phyloP scores from a whole-genome alignment of 1,139 yeast genomes.

The Nakaseomyces delphensis region DNA sequence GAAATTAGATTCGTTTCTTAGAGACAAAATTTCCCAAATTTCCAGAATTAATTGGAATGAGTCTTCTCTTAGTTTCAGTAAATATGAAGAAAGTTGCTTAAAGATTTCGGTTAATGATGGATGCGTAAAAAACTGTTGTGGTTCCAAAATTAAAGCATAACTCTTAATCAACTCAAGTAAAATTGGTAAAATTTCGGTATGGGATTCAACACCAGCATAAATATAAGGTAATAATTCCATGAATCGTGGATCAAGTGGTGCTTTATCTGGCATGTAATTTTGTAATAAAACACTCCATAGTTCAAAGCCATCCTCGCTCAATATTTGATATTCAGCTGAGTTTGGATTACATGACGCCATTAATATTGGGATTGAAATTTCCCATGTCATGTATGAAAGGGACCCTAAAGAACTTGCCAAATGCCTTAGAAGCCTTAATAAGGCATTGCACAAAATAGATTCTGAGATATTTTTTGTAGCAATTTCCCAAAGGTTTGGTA shows the following conservation, averaged over 20 bases:
- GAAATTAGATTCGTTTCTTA: conserved; percentile 21
- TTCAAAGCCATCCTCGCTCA: conserved; percentile 83
- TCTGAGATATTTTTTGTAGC: conserved; percentile 46
- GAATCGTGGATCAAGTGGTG: conserved; percentile 21
- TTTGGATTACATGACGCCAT: conserved; percentile 53
- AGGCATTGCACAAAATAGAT: conserved; percentile 58
- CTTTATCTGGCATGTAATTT: conserved; percentile 33
- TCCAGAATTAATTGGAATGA: conserved; percentile 50
- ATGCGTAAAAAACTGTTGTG: conserved; percentile 35
- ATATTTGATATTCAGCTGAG: conserved; percentile 50
- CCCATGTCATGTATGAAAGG: conserved; percentile 51
- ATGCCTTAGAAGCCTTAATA: conserved; percentile 61
- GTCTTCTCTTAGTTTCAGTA: conserved; percentile 63
- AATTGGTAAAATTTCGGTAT: conserved; percentile 70
- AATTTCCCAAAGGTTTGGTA: conserved; percentile 71
- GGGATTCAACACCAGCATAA: conserved; percentile 41
- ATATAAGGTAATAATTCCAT: conserved; percentile 30
- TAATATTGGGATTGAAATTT: conserved; percentile 60
- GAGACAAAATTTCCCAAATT: conserved; percentile 45
- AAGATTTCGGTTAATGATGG: conserved; percentile 39
- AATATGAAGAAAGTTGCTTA: conserved; percentile 45
- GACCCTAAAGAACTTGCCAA: conserved; percentile 57
- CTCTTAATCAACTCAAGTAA: conserved; percentile 63
- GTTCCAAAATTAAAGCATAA: conserved; percentile 52
- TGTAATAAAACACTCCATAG: conserved; percentile 70